These are phyloP conservation scores for Trypanosomatidae sp. DNA, from an alignment of 208 protist genomes.

Conservation along the genomic window DNA sequence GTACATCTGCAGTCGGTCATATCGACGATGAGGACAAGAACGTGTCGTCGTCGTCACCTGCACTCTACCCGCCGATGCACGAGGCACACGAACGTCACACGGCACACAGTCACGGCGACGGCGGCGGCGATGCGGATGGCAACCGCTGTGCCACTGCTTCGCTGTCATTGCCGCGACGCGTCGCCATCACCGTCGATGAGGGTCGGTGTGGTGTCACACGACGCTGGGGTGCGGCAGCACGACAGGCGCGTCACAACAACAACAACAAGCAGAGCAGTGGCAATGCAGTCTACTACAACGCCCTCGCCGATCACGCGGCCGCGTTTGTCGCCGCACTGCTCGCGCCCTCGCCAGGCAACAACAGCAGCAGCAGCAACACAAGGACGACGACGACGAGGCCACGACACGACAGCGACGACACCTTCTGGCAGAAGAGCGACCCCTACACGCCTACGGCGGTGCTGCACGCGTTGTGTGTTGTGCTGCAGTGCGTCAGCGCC, in stretches of 20 bases:
- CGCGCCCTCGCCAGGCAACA: constrained; percentile 21
- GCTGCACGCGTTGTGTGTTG: constrained; percentile 13
- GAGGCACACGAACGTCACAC: too few species aligned
- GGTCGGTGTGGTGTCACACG: too few species aligned
- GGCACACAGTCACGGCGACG: too few species aligned
- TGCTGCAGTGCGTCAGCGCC: constrained; percentile 20
- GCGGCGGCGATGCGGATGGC: too few species aligned
- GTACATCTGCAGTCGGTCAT: too few species aligned
- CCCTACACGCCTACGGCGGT: constrained; percentile 39
- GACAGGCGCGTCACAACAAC: neutral
- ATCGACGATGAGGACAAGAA: too few species aligned
- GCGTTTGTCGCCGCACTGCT: constrained; percentile 45
- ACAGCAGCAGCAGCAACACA: constrained; percentile 7
- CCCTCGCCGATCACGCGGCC: constrained; percentile 20
- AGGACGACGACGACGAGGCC: neutral
- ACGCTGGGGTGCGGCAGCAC: too few species aligned
- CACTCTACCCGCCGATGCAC: too few species aligned
- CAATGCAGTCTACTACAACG: constrained; percentile 14
- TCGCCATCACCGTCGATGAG: too few species aligned
- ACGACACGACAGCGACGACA: constrained; percentile 1
- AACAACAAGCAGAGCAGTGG: neutral
- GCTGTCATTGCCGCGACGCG: too few species aligned
- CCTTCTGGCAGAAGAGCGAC: constrained; percentile 52
- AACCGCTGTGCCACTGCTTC: too few species aligned
- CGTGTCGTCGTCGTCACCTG: too few species aligned